Conservation (phyloP, 768 basidiomycete species). For the Antrodiella citrinella region DNA sequence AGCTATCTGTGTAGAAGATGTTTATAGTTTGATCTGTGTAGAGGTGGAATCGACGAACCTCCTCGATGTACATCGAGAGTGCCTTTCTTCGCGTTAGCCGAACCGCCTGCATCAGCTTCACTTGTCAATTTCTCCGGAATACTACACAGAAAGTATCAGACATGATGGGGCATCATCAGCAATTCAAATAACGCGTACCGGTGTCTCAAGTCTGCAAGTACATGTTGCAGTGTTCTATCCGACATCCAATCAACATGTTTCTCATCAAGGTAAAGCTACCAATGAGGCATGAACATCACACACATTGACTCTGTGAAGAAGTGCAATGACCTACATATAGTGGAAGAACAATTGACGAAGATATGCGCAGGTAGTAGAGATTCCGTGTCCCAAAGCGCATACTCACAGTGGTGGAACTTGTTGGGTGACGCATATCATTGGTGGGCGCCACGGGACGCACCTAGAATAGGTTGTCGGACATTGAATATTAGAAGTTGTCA, state of each 20-base stretch:
- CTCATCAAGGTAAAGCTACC: conserved; percentile 79
- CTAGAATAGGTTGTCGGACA: too few relatives aligned
- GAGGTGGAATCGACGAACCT: conserved; percentile 37
- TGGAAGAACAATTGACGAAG: conserved; percentile 64
- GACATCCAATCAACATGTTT: conserved; percentile 90
- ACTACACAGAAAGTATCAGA: conserved; percentile 27
- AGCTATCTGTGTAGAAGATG: conserved; percentile 47
- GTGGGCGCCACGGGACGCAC: too few relatives aligned
- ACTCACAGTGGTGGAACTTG: too few relatives aligned
- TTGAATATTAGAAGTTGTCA: too few relatives aligned
- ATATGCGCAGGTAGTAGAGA: conserved; percentile 76
- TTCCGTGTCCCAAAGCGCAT: conserved; percentile 73
- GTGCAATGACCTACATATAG: conserved; percentile 48
- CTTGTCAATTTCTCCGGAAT: conserved; percentile 58
- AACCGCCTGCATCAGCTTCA: conserved; percentile 42
- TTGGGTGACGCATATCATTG: too few relatives aligned
- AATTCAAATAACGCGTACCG: too few relatives aligned
- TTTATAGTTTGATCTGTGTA: neutral
- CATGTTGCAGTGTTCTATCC: conserved; percentile 68
- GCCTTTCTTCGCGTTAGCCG: conserved; percentile 50
- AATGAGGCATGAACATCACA: conserved; percentile 7
- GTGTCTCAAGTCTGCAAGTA: conserved; percentile 72
- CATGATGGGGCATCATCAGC: too few relatives aligned
- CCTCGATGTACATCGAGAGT: conserved; percentile 81
- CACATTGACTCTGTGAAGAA: conserved; percentile 1